Percentiles rank a stretch among this genome's conserved stretches.
phyloP scores from a whole-genome alignment of 169 alveolate species.

The Cyclospora cayetanensis region DNA sequence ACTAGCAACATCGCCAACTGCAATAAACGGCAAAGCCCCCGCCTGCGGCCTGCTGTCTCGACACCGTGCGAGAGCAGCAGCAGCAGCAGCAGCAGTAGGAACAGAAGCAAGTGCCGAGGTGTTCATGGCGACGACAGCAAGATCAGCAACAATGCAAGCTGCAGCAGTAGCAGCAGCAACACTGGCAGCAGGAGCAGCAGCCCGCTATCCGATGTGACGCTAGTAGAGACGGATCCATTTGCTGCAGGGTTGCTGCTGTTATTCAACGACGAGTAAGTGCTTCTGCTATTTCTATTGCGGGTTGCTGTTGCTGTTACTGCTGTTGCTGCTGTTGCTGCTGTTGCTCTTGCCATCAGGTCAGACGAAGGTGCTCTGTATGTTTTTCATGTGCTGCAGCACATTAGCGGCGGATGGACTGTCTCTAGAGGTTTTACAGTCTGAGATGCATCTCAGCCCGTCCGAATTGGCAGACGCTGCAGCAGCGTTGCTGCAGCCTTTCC shows the following conservation, averaged over 20 bases:
- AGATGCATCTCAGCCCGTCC: neutral
- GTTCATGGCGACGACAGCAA: too few relatives aligned
- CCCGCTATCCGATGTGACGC: neutral
- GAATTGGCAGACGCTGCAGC: conserved; percentile 16
- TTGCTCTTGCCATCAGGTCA: too few relatives aligned
- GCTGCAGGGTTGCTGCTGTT: conserved; percentile 34
- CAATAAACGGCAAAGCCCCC: neutral
- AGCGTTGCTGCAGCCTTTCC: conserved; percentile 28
- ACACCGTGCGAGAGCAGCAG: neutral
- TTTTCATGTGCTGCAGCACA: neutral
- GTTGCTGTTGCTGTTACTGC: conserved; percentile 15
- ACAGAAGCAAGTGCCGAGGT: neutral
- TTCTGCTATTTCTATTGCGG: neutral
- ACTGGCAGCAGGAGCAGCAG: neutral
- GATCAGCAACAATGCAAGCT: neutral
- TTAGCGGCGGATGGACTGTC: neutral
- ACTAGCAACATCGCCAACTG: neutral
- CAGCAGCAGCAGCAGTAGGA: conserved; percentile 30
- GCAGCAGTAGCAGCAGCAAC: neutral
- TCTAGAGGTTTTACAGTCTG: neutral
- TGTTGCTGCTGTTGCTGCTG: conserved; percentile 41
- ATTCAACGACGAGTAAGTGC: conserved; percentile 7
- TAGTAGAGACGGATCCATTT: conserved; percentile 22
- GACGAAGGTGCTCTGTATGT: too few relatives aligned
- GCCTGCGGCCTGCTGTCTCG: neutral